Percentiles rank a stretch among this genome's conserved stretches.
These are phyloP conservation scores for Phytophthora cryptogea DNA, from an alignment of 352 stramenopile species.

Conservation along the genomic window DNA sequence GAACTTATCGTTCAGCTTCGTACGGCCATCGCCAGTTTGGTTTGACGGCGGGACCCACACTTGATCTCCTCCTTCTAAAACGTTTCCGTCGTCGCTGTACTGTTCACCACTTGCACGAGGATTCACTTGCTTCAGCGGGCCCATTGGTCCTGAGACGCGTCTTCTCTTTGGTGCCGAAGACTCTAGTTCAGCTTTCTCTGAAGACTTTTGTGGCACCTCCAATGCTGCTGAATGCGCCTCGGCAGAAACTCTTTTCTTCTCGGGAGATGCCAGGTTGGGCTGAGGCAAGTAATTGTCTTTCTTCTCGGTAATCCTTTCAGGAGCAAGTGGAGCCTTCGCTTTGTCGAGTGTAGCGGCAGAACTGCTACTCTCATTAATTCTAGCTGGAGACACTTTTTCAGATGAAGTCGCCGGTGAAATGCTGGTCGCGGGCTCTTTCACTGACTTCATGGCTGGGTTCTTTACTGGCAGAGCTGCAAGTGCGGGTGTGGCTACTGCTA, in stretches of 20 bases:
- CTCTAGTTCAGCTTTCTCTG: constrained; percentile 4
- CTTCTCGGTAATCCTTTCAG: not conserved
- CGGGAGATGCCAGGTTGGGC: not conserved
- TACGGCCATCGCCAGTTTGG: constrained; percentile 85
- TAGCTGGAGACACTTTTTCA: not conserved
- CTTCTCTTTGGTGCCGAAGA: constrained; percentile 38
- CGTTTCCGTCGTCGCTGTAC: constrained; percentile 11
- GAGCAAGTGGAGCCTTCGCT: not conserved
- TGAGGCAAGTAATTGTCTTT: not conserved
- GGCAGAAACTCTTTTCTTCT: constrained; percentile 5
- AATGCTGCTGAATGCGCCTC: constrained; percentile 5
- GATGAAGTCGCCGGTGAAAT: not conserved
- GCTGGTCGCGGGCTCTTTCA: constrained; percentile 3
- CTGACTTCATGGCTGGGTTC: constrained; percentile 10
- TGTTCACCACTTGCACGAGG: constrained; percentile 3
- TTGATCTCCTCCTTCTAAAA: constrained; percentile 74
- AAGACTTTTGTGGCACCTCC: not conserved
- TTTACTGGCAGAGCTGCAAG: constrained; percentile 36
- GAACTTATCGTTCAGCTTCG: constrained; percentile 85
- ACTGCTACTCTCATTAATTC: not conserved
- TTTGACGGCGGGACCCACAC: constrained; percentile 80
- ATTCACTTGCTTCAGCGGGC: constrained; percentile 14
- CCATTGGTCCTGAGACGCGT: constrained; percentile 42
- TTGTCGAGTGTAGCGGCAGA: constrained; percentile 2
- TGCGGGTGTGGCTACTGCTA: constrained; percentile 59